A percentile compares a stretch with the other conserved stretches of the same genome.
phyloP scores from a whole-genome alignment of 441 rosid species.

The Erodium chrysanthum region DNA sequence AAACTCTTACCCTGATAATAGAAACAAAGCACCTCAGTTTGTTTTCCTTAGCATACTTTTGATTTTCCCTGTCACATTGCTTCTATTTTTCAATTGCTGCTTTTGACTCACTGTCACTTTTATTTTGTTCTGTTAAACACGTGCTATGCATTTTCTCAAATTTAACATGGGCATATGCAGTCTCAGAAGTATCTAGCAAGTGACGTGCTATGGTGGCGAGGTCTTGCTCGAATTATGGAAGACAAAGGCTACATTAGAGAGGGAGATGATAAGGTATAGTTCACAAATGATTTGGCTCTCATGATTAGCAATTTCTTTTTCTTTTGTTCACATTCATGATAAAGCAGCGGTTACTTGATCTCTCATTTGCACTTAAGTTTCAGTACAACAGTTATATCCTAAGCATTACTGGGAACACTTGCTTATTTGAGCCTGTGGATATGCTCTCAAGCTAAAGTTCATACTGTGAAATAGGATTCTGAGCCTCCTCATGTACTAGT shows the following conservation, averaged over 20 bases:
- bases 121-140: neutral
- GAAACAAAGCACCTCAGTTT: neutral
- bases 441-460: neutral
- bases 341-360: neutral
- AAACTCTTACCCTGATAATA: neutral
- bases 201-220: constrained; percentile 74
- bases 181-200: constrained; percentile 40
- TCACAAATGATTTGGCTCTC: neutral
- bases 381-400: neutral
- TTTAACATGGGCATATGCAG: constrained; percentile 30
- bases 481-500: neutral
- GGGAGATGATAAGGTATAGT: constrained; percentile 45
- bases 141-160: neutral
- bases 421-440: no score
- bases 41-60: no score
- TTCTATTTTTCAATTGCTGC: no score
- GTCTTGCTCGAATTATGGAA: constrained; percentile 79
- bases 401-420: neutral
- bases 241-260: constrained; percentile 59
- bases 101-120: no score
- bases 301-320: no score
- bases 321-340: no score
- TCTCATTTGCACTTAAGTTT: neutral
- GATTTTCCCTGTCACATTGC: no score
- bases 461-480: neutral